Percentiles rank a stretch among this genome's conserved stretches.
These are phyloP conservation scores for Kitagawia praeruptora DNA, from an alignment of 129 eudicot species.

Conservation along the genomic window DNA sequence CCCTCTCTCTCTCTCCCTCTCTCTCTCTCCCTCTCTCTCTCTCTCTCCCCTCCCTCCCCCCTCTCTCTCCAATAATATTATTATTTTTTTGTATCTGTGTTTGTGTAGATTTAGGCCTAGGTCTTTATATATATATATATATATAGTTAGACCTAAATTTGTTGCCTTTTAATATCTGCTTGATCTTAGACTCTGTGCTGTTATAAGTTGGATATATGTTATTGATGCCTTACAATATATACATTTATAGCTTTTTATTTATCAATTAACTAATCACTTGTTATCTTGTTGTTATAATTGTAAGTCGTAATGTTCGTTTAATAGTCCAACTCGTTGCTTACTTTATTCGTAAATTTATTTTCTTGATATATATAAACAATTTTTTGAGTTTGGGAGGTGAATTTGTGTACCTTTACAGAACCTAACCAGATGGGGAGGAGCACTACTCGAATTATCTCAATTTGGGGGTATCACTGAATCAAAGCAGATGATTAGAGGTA, in stretches of 20 bases:
- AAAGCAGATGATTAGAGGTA: conserved; percentile 55
- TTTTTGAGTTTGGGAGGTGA: neutral
- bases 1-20: too few relatives aligned
- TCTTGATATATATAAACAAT: neutral
- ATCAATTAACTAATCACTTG: neutral
- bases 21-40: neutral
- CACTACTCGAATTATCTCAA: conserved; percentile 69
- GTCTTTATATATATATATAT: too few relatives aligned
- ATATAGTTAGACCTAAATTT: too few relatives aligned
- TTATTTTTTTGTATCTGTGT: too few relatives aligned
- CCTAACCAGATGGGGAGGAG: conserved; percentile 92
- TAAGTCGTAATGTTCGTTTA: neutral
- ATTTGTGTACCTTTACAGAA: conserved; percentile 35
- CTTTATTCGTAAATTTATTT: neutral
- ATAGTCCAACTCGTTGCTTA: neutral
- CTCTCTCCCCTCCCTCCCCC: neutral
- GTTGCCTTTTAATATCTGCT: too few relatives aligned
- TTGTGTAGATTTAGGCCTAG: too few relatives aligned
- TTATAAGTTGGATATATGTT: too few relatives aligned
- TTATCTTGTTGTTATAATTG: neutral
- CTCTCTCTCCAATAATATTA: too few relatives aligned
- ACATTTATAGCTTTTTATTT: too few relatives aligned
- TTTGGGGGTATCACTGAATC: conserved; percentile 45
- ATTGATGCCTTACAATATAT: too few relatives aligned
- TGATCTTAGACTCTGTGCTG: neutral